Percentiles rank a stretch among this genome's conserved stretches.
These are phyloP conservation scores for Globisporangium spinosum DNA, from an alignment of 352 stramenopile species.

Conservation along the genomic window DNA sequence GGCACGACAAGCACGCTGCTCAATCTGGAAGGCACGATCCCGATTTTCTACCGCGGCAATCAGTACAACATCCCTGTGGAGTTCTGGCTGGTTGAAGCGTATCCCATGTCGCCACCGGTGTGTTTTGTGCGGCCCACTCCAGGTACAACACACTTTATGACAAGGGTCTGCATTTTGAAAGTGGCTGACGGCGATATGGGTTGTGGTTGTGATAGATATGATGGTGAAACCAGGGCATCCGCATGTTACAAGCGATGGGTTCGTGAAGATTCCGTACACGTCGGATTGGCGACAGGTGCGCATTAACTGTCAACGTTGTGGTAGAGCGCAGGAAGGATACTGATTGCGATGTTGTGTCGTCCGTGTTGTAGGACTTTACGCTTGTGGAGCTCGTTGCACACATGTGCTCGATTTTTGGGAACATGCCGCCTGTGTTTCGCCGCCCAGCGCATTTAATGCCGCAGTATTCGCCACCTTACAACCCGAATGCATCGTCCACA, in stretches of 20 bases:
- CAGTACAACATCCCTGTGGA: slow-evolving; percentile 91
- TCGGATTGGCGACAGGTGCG: slow-evolving; percentile 64
- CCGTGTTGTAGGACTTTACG: slow-evolving; percentile 57
- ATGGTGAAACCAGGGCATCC: slow-evolving; percentile 84
- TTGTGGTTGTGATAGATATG: slow-evolving; percentile 44
- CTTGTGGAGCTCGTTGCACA: slow-evolving; percentile 82
- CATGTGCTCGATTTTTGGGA: slow-evolving; percentile 89
- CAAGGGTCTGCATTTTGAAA: neutral
- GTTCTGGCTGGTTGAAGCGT: slow-evolving; percentile 86
- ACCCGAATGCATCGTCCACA: slow-evolving; percentile 22
- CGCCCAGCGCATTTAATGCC: slow-evolving; percentile 45
- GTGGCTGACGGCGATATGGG: neutral
- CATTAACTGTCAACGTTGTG: neutral
- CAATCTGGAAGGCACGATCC: slow-evolving; percentile 86
- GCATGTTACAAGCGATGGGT: slow-evolving; percentile 84
- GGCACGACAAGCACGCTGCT: slow-evolving; percentile 81
- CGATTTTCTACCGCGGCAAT: slow-evolving; percentile 86
- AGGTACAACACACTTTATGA: slow-evolving; percentile 21
- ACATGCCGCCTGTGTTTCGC: slow-evolving; percentile 81
- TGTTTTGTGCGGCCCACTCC: slow-evolving; percentile 85
- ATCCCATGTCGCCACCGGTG: slow-evolving; percentile 74
- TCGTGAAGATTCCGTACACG: slow-evolving; percentile 86
- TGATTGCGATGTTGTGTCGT: slow-evolving; percentile 3
- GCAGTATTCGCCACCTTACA: slow-evolving; percentile 32
- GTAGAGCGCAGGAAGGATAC: neutral